These are phyloP conservation scores for Paraurostyla sp. DNA, from an alignment of 73 alveolate species.

Conservation along the genomic window DNA sequence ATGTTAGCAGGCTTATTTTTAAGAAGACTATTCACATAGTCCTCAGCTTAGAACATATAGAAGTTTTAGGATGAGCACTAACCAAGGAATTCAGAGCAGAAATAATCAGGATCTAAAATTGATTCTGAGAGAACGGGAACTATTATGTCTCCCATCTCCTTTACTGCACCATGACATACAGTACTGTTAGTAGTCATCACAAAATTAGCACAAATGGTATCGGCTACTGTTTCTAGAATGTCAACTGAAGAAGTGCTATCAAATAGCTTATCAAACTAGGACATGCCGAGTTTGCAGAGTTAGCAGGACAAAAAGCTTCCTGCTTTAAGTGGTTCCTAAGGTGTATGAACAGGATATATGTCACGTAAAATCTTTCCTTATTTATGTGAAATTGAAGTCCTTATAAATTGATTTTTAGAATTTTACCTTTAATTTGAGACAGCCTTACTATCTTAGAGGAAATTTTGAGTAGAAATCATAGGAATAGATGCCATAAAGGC, in stretches of 20 bases:
- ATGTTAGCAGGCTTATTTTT: background rate
- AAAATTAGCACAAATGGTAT: background rate
- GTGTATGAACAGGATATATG: no score
- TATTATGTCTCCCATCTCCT: slow-evolving; percentile 50
- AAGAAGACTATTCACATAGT: background rate
- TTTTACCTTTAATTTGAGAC: no score
- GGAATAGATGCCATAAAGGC: no score
- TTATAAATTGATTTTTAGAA: no score
- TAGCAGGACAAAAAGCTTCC: background rate
- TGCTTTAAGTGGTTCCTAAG: background rate
- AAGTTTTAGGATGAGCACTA: slow-evolving; percentile 11
- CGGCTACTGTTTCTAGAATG: background rate
- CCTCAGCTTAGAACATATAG: background rate
- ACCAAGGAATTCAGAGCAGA: slow-evolving; percentile 42
- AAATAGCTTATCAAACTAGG: background rate
- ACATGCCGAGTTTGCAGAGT: slow-evolving; percentile 15
- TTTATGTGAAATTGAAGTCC: no score
- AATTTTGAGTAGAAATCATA: no score
- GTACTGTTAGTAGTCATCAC: slow-evolving; percentile 30
- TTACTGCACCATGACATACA: slow-evolving; percentile 44
- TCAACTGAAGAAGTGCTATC: background rate
- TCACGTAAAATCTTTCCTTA: no score
- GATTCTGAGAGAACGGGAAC: slow-evolving; percentile 33
- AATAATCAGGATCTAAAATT: slow-evolving; percentile 23
- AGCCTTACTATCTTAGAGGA: no score